Base-by-base conservation (phyloP, 306 rosid genomes). In the Herpetospermum pedunculosum region DNA sequence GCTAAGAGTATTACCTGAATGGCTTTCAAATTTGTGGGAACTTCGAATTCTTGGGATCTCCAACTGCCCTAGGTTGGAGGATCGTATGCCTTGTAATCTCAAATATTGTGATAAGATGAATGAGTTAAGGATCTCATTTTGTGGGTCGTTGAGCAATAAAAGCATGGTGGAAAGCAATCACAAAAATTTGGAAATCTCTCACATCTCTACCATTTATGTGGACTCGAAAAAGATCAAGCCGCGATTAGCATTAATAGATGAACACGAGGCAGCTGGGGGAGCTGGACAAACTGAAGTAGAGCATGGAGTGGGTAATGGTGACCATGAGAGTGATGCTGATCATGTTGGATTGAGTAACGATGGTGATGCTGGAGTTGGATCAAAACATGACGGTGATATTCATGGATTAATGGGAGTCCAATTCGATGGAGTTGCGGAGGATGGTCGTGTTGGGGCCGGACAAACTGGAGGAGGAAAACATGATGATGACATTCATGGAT, bases 121-220 rank as follows among this genome's bases (percentile, higher is more conserved):
- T 29, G 73, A 68, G 54, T 68, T 43, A 54, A 68, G 73, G 54
- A 25, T 68, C 53, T 43, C 73, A 14, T 68, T 68, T 26, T 68
- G 73, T 68, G 73, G 54, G 23, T 28, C 25, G 0, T 44, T 43
- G 30, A 68, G 73, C 54, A 43, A 6, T 13, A 0, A 2, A 25
- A 5, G 2, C 23, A 25, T 43, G 54, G 0, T 21, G 2, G n/a
- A 5, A 12, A 41, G 1, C 4, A 6, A 65, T 4, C 21, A 12
- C 12, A 2, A 0, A 19, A 0, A 6, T 0, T 8, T 15, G 38
- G 1, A 3, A 1, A 25, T 44, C 54, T 41, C 25, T 43, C 1
- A 7, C 32, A 23, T 68, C 54, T 0, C 3, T 43, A 23, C 30
- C 35, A 68, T 68, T 43, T 68, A 68, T 43, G 73, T 68, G 19